A percentile compares a stretch with the other conserved stretches of the same genome.
These are phyloP conservation scores for Pseudoscleropodium purum DNA, from an alignment of 225 moss, liverwort and hornwort genomes.

Conservation along the genomic window DNA sequence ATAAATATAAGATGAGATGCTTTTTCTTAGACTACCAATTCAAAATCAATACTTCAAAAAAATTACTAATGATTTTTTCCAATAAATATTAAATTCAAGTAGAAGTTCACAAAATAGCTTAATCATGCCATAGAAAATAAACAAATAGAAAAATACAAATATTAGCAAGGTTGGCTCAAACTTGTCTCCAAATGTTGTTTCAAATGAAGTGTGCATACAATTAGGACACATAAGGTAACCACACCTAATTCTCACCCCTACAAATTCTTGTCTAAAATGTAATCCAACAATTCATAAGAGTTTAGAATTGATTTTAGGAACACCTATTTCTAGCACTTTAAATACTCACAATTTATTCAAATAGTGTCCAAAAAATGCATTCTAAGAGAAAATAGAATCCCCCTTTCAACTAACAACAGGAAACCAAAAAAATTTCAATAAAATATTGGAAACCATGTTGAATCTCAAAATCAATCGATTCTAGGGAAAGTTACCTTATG, in stretches of 20 bases:
- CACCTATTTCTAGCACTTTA: neutral
- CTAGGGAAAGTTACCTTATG: neutral
- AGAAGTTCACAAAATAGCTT: neutral
- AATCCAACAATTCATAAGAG: neutral
- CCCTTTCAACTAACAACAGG: no score
- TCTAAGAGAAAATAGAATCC: fast-evolving
- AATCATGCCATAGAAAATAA: neutral
- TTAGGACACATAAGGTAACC: neutral
- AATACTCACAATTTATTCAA: no score
- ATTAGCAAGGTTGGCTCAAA: neutral
- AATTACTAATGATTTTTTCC: neutral
- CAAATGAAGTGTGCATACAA: no score
- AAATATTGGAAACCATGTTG: fast-evolving
- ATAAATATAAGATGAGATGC: neutral
- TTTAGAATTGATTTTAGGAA: neutral
- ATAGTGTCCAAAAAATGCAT: neutral
- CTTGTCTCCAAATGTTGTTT: neutral
- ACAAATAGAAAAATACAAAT: fast-evolving
- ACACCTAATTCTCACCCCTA: no score
- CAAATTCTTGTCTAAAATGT: neutral
- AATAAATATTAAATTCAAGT: neutral
- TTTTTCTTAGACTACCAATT: neutral
- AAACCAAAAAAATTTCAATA: neutral
- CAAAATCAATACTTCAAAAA: neutral
- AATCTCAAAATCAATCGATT: fast-evolving